Conservation (phyloP, 1,284 basidiomycete genomes). For the Rhodotorula mucilaginosa region DNA sequence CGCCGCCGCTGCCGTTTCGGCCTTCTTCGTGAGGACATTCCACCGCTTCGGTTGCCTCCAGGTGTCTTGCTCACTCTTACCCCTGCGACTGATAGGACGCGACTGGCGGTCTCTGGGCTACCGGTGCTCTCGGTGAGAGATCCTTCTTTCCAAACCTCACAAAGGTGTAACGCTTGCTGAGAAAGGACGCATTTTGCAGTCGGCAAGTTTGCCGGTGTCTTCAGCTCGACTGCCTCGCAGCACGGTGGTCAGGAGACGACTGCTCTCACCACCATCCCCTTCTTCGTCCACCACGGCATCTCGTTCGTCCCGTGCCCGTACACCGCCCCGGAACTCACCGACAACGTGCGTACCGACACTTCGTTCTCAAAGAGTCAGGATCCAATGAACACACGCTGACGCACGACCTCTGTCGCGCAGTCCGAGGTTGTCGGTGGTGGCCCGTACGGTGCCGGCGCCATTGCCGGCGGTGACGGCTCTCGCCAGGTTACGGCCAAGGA, state of each 20-base stretch:
- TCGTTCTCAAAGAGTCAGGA: too few species aligned
- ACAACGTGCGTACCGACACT: constrained; percentile 58
- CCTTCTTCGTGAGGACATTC: constrained; percentile 51
- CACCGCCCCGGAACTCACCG: constrained; percentile 59
- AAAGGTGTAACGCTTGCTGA: neutral
- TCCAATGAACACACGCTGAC: too few species aligned
- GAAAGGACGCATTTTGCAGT: constrained; percentile 37
- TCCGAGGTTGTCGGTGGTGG: constrained; percentile 58
- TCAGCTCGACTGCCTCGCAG: constrained; percentile 26
- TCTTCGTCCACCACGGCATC: constrained; percentile 15
- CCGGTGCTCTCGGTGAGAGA: constrained; percentile 50
- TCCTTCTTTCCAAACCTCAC: neutral
- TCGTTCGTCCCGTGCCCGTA: constrained; percentile 54
- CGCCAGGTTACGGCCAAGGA: constrained; percentile 64
- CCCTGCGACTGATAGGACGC: constrained; percentile 37
- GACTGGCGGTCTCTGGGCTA: constrained; percentile 71
- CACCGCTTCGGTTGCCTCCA: too few species aligned
- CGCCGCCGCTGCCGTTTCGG: constrained; percentile 51
- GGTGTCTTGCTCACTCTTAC: too few species aligned
- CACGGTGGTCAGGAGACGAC: constrained; percentile 59
- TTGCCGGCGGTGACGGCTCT: constrained; percentile 63
- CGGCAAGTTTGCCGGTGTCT: constrained; percentile 66
- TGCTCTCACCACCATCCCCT: constrained; percentile 22
- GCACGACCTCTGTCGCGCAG: constrained; percentile 49
- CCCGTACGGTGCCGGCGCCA: constrained; percentile 63